phyloP scores from a whole-genome alignment of 441 rosid species.

The Lepidium campestre region DNA sequence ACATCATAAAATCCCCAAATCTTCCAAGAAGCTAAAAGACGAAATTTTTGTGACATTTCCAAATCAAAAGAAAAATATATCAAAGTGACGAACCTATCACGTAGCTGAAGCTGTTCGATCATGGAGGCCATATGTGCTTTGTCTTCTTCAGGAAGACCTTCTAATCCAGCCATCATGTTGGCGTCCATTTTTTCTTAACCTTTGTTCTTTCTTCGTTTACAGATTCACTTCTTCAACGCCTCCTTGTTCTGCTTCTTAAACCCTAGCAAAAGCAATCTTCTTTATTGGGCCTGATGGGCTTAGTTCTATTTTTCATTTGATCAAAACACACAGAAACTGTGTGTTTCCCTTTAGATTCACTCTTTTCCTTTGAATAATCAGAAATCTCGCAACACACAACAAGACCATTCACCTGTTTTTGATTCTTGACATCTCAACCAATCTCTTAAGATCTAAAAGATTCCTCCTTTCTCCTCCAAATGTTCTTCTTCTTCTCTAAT shows the following conservation, averaged over 20 bases:
- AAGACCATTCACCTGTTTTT: background rate
- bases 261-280: constrained; percentile 17
- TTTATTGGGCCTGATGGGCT: constrained; percentile 18
- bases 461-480: background rate
- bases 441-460: background rate
- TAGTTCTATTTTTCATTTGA: too few species aligned
- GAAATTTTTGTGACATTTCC: background rate
- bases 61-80: background rate
- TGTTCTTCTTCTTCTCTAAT: constrained; percentile 1
- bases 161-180: constrained; percentile 72
- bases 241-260: constrained; percentile 9
- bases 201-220: background rate
- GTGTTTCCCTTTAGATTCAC: constrained; percentile 17
- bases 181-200: constrained; percentile 52
- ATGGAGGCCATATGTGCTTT: constrained; percentile 61
- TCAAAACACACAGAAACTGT: background rate
- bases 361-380: background rate
- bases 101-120: constrained; percentile 91
- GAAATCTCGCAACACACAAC: constrained; percentile 6
- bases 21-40: background rate
- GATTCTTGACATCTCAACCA: constrained; percentile 15
- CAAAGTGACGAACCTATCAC: constrained; percentile 58
- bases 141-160: constrained; percentile 78
- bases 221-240: constrained; percentile 9
- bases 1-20: background rate